Evolutionary conservation across 768 basidiomycete species (phyloP).

Genomic region (Brasilioporus rufonigricans): DNA sequence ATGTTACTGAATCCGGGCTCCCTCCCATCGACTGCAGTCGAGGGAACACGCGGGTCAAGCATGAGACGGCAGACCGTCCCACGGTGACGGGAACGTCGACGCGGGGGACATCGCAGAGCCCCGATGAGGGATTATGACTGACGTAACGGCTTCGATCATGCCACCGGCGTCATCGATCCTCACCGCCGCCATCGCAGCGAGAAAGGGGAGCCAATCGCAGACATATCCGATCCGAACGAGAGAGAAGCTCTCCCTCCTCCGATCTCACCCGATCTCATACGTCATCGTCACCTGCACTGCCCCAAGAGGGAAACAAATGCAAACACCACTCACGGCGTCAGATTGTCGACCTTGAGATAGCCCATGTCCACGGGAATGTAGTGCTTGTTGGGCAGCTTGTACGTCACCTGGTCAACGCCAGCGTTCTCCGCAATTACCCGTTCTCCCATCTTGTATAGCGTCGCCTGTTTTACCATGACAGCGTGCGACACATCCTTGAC

Average conservation of each 20-base stretch:
- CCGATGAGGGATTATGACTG: slow-evolving; percentile 5
- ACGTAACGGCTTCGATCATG: slow-evolving; percentile 24
- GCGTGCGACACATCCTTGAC: not conserved
- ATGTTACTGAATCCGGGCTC: slow-evolving; percentile 3
- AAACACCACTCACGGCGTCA: slow-evolving; percentile 52
- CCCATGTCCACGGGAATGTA: slow-evolving; percentile 87
- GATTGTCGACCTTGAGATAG: slow-evolving; percentile 69
- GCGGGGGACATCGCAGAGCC: not conserved
- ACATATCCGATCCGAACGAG: not conserved
- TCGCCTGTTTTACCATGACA: slow-evolving; percentile 55
- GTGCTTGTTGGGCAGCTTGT: slow-evolving; percentile 90
- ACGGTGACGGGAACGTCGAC: slow-evolving; percentile 13
- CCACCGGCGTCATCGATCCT: slow-evolving; percentile 31
- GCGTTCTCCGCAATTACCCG: slow-evolving; percentile 65
- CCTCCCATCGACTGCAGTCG: not conserved
- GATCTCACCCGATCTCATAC: slow-evolving; percentile 15
- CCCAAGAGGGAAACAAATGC: not conserved
- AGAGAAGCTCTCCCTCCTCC: not conserved
- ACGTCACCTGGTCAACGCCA: slow-evolving; percentile 58
- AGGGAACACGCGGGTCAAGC: slow-evolving; percentile 1
- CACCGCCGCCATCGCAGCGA: slow-evolving; percentile 15
- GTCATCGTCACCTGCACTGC: slow-evolving; percentile 10
- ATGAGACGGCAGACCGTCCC: slow-evolving; percentile 4
- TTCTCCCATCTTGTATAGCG: slow-evolving; percentile 85
- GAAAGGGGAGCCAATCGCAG: slow-evolving; percentile 10